Evolutionary conservation across 192 early-diverging fungal genomes (phyloP), one percentile per base, ranked within the genome.

Genomic region (Oehlia diaphana): DNA sequence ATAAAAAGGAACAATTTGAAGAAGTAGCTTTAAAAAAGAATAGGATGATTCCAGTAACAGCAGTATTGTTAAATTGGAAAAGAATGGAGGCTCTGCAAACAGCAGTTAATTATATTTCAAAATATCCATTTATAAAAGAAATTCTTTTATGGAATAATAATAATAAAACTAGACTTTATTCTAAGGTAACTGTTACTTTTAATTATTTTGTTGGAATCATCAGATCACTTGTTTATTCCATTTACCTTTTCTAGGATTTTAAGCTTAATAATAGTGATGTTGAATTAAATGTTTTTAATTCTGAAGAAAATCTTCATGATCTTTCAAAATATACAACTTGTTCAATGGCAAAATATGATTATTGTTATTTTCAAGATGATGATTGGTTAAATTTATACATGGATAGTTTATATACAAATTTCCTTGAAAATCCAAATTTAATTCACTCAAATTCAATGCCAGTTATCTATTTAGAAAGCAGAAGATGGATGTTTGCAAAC

Each of bases 301-400:
- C 83, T 0, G 83, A 78, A 23, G 87, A 89, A 76, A 86, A 88
- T 67, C 39, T 90, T 81, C 83, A 86, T 23, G 87, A 85, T 65
- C 81, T 89, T 58, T 84, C 89, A 67, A 86, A 89, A 72, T 89
- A 88, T 71, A 89, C 85, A 44, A 82, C 85, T 14, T 90, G 89
- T 63, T 80, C 86, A 14, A 74, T 89, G 63, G 89, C 89, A 19
- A 82, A 84, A 35, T 84, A 88, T 67, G 75, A 84, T 35, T 79
- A 88, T 73, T 90, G 89, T 76, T 90, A 89, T 80, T 89, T 89
- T 62, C 89, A 90, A 73, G 89, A 90, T 61, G 88, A 89, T 63
- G 85, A 87, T 71, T 87, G 87, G 82, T 72, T 90, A 28, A 88
- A 90, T 65, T 76, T 83, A 13, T 85, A 86, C 47, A 83, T 89